Base-by-base conservation (phyloP, 2,329 filamentous ascomycete species). In the Ophiostoma sp. region DNA sequence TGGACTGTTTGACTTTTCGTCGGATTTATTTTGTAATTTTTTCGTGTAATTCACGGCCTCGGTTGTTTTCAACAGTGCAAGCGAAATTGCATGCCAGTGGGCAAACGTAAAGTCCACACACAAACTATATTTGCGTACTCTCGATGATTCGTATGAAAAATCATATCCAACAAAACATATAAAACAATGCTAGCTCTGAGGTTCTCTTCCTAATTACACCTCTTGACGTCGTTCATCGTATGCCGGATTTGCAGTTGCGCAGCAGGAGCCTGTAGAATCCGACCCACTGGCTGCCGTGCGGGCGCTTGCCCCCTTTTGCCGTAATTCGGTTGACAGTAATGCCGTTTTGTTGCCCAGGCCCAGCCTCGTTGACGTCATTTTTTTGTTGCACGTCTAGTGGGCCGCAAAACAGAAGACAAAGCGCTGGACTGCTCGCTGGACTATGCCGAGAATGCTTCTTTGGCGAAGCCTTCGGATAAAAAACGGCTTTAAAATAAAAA, bases 341-440 rank as follows among this genome's bases (percentile, higher is more conserved):
- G 8, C 33, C 33, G 8, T 36, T 36, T 3, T 8, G 8, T 36
- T 8, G 3, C 33, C 4, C 33, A 12, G 19, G 42, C 42, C 63
- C 64, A 68, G 42, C 64, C 64, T 48, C 42, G 64, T 50, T 68
- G 64, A 68, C 64, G 64, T 68, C 64, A 68, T 31, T 11, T 19
- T 19, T 50, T n/a, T 15, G 57, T 6, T 11, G 7, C 25, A 17
- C 28, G 17, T n/a, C 57, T 17, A 36, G 22, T 52, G 22, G 50
- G 50, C 50, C 50, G 9, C n/a, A 15, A 17, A 61, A 2, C n/a
- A 69, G 15, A 22, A 45, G 36, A 66, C 15, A 57, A 57, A 66
- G 9, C 22, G 15, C 12, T 2, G 15, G 15, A 48, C 33, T 36
- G 33, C 33, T 3, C 33, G 33, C 8, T 36, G 5, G 33, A 55